Conservation (phyloP, 768 basidiomycete species). For the Phylloporus arenicola region DNA sequence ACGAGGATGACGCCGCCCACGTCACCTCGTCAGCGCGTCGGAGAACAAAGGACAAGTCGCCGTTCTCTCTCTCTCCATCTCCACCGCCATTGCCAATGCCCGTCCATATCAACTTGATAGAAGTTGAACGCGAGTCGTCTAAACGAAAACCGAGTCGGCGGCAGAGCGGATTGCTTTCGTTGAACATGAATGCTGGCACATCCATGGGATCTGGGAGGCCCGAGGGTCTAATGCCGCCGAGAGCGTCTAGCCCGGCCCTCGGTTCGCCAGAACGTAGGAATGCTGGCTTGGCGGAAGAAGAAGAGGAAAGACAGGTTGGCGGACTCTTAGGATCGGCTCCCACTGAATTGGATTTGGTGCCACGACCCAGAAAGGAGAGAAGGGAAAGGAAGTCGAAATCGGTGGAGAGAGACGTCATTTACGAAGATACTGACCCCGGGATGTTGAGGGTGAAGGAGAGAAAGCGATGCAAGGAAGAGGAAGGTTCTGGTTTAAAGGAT, state of each 20-base stretch:
- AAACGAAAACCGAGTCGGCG: conserved; percentile 27
- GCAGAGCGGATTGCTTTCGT: conserved; percentile 52
- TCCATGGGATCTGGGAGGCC: conserved; percentile 23
- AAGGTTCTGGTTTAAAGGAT: conserved; percentile 47
- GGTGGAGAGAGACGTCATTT: conserved; percentile 14
- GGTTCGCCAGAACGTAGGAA: conserved; percentile 55
- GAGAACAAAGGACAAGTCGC: conserved; percentile 44
- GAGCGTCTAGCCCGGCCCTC: conserved; percentile 63
- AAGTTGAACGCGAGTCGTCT: conserved; percentile 32
- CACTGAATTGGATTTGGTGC: conserved; percentile 12
- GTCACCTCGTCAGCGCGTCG: conserved; percentile 36
- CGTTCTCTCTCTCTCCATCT: conserved; percentile 45
- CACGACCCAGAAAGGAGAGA: conserved; percentile 42
- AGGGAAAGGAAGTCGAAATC: conserved; percentile 25
- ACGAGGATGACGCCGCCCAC: conserved; percentile 37
- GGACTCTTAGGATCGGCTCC: conserved; percentile 15
- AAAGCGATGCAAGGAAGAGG: conserved; percentile 36
- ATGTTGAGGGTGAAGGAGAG: conserved; percentile 33
- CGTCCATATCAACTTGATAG: conserved; percentile 31
- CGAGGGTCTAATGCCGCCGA: conserved; percentile 40
- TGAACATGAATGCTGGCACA: conserved; percentile 28
- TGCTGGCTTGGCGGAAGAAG: conserved; percentile 51
- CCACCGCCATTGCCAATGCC: conserved; percentile 34
- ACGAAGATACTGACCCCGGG: conserved; percentile 23
- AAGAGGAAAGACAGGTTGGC: conserved; percentile 47